Evolutionary conservation across 192 early-diverging fungal genomes (phyloP).

Genomic region (Piromyces sp.): DNA sequence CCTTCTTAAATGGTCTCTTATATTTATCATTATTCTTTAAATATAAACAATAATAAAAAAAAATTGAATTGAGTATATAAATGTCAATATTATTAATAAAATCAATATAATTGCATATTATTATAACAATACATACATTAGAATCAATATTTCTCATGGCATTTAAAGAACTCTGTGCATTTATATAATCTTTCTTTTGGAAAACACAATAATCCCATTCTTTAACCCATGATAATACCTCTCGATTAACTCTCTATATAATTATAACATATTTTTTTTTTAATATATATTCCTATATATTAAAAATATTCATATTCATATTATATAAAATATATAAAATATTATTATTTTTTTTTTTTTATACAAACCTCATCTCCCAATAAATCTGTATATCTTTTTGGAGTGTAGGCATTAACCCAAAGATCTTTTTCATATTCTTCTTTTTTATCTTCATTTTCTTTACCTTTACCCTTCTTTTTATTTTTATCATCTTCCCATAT

Average conservation of each 20-base stretch:
- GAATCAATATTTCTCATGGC: neutral
- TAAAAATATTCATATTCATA: neutral
- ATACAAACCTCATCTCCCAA: conserved; percentile 70
- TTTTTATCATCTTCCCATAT: neutral
- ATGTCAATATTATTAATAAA: too few species aligned
- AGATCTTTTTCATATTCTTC: conserved; percentile 8
- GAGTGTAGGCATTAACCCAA: conserved; percentile 87
- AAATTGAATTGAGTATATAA: too few species aligned
- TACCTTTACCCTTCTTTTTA: neutral
- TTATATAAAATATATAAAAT: neutral
- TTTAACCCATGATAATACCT: conserved; percentile 84
- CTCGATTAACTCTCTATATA: conserved; percentile 53
- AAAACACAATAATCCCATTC: conserved; percentile 95
- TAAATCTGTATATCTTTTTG: conserved; percentile 62
- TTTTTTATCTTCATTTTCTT: neutral
- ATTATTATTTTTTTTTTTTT: too few species aligned
- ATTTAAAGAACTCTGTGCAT: neutral
- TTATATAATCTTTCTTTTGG: conserved; percentile 14
- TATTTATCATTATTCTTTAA: conserved; percentile 2
- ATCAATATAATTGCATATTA: neutral
- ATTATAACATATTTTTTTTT: too few species aligned
- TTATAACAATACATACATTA: neutral
- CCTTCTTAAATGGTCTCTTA: neutral
- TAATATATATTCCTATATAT: too few species aligned
- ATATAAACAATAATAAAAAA: too few species aligned